These are phyloP conservation scores for Nematodospora valgi DNA, from an alignment of 805 yeast genomes.

Conservation along the genomic window DNA sequence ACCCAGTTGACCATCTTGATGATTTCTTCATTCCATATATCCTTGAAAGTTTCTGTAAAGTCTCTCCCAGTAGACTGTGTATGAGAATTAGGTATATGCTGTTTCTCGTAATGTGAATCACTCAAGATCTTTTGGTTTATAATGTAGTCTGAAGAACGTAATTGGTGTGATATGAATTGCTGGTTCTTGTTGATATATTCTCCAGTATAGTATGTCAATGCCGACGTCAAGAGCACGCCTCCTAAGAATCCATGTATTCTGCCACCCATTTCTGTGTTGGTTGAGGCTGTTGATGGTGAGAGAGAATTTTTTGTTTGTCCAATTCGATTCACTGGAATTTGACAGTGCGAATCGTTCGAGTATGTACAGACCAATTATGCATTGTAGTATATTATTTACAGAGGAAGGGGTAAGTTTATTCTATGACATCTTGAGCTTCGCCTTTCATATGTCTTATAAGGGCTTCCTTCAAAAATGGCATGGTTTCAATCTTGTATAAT, in stretches of 20 bases:
- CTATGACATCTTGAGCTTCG: not conserved
- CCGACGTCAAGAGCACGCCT: conserved; percentile 60
- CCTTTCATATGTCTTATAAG: conserved; percentile 11
- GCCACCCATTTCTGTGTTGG: conserved; percentile 40
- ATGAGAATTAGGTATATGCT: conserved; percentile 38
- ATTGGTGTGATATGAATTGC: conserved; percentile 41
- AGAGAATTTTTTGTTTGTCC: no score
- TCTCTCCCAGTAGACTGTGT: conserved; percentile 27
- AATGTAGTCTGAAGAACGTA: conserved; percentile 46
- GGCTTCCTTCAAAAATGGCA: conserved; percentile 36
- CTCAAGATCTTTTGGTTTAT: conserved; percentile 53
- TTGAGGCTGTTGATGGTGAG: no score
- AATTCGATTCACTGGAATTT: no score
- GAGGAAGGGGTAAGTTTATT: no score
- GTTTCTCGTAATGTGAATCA: conserved; percentile 43
- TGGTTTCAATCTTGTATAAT: conserved; percentile 38
- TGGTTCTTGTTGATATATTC: conserved; percentile 51
- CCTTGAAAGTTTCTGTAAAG: conserved; percentile 61
- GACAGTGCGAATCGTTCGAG: no score
- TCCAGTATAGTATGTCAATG: conserved; percentile 60
- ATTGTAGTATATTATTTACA: no score
- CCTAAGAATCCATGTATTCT: conserved; percentile 43
- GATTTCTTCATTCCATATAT: conserved; percentile 77
- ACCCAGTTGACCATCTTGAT: conserved; percentile 61
- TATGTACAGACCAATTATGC: no score